Evolutionary conservation across 306 rosid species (phyloP).

Genomic region (Malus sieversii): DNA sequence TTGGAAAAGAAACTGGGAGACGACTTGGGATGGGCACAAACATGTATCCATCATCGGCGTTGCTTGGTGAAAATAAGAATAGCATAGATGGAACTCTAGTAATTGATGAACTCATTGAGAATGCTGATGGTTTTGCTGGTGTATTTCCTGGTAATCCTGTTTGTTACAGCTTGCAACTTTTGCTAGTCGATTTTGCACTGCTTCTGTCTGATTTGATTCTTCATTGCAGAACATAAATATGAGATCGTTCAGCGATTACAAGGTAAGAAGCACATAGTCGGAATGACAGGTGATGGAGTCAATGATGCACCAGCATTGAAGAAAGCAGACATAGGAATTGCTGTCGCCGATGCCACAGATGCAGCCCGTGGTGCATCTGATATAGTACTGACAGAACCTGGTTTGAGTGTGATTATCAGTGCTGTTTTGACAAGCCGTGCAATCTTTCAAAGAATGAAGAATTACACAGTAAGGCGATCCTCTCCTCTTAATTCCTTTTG

Average conservation of each 20-base stretch:
- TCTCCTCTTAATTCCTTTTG: neutral
- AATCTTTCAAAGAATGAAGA: conserved; percentile 17
- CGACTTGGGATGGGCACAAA: conserved; percentile 18
- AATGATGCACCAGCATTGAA: conserved; percentile 20
- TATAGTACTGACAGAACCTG: conserved; percentile 19
- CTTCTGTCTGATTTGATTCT: neutral
- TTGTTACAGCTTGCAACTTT: neutral
- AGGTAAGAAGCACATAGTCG: conserved; percentile 10
- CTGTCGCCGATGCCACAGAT: conserved; percentile 17
- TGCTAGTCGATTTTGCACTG: neutral
- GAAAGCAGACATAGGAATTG: conserved; percentile 18
- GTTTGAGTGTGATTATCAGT: conserved; percentile 16
- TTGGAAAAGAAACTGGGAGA: conserved; percentile 15
- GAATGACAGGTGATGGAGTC: conserved; percentile 21
- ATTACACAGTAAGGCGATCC: conserved; percentile 11
- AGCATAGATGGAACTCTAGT: conserved; percentile 9
- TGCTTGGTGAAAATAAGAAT: conserved; percentile 16
- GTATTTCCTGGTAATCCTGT: conserved; percentile 10
- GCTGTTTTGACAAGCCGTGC: conserved; percentile 20
- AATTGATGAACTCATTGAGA: conserved; percentile 15
- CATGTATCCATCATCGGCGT: conserved; percentile 16
- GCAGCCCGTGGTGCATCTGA: conserved; percentile 18
- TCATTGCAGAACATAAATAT: conserved; percentile 14
- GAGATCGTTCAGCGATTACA: conserved; percentile 17
- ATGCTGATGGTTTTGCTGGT: conserved; percentile 17